Evolutionary conservation across 1,284 basidiomycete genomes (phyloP), one percentile per base, ranked within the genome.

Genomic region (Tylopilus sp.): DNA sequence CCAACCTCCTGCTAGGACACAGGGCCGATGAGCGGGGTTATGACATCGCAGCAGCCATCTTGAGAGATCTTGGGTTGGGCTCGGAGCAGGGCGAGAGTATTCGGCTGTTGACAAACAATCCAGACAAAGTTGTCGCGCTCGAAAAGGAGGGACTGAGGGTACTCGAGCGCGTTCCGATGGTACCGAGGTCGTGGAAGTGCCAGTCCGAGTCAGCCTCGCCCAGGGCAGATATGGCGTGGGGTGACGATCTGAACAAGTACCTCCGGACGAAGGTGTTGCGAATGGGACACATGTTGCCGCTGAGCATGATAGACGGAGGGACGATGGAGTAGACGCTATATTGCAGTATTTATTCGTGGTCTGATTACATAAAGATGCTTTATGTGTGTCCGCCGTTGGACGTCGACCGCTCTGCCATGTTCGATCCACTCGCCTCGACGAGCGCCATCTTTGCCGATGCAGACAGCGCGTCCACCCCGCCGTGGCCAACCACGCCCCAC

Each of bases 1-100:
- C 97, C 40, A 99, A 99, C 72, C 76, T 99, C 40, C 82, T 98
- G 79, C 85, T 99, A 24, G 97, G 97, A 3, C 92, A 98, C 71
- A 81, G 86, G 53, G 95, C 97, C 6, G 97, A 99, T 72, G 92
- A 97, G 71, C 82, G 97, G 32, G 89, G 87, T 42, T 99, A 99
- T 74, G 92, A 90, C 60, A 81, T 99, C 52, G 95, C 96, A 0
- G 88, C 80, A 8, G 94, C 91, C 35, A 98, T 99, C 59, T 69
- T 99, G 60, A 81, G 85, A 10, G 96, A 99, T 73, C 76, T 99
- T 7, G 90, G 90, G 4, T 74, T 98, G 15, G 88, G 84, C 5
- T 76, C 76, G 28, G 78, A 79, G 35, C 66, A 68, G 7, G 76
- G 76, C 35, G 82, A 84, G 53, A 84, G 85, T 33, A 83, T 97